These are phyloP conservation scores for Calonectria naviculata DNA, from an alignment of 2,329 filamentous ascomycete genomes.

Conservation along the genomic window DNA sequence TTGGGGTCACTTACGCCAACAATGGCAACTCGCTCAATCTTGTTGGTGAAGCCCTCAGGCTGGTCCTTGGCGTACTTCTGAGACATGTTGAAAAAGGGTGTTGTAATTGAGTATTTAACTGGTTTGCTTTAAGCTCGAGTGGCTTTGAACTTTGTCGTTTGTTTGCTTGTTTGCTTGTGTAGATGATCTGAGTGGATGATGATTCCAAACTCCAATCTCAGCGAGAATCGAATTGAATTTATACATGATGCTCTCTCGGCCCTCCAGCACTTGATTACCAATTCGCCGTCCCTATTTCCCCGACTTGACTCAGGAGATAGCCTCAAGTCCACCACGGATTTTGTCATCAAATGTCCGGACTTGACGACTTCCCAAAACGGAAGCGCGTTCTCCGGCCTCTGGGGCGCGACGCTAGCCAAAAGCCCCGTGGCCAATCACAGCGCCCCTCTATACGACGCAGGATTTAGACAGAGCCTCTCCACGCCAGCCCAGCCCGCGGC, in stretches of 20 bases:
- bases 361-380: background rate
- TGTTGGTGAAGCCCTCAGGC: conserved; percentile 51
- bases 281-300: background rate
- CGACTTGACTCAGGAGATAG: background rate
- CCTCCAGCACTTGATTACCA: background rate
- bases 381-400: conserved; percentile 2
- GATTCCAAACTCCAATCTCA: background rate
- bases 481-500: background rate
- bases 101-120: background rate
- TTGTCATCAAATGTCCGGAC: conserved; percentile 13
- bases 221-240: background rate
- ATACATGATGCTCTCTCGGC: background rate
- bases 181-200: background rate
- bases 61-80: conserved; percentile 48
- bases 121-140: background rate
- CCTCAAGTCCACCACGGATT: conserved; percentile 10
- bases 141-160: no score
- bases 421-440: no score
- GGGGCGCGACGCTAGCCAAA: background rate
- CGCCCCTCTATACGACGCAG: no score
- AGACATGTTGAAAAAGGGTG: conserved; percentile 28
- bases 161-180: background rate
- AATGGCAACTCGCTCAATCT: conserved; percentile 56
- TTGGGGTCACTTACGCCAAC: conserved; percentile 54
- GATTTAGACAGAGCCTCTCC: no score